Base-by-base conservation (phyloP, 345 rosid species). In the Eucalyptus marginata region DNA sequence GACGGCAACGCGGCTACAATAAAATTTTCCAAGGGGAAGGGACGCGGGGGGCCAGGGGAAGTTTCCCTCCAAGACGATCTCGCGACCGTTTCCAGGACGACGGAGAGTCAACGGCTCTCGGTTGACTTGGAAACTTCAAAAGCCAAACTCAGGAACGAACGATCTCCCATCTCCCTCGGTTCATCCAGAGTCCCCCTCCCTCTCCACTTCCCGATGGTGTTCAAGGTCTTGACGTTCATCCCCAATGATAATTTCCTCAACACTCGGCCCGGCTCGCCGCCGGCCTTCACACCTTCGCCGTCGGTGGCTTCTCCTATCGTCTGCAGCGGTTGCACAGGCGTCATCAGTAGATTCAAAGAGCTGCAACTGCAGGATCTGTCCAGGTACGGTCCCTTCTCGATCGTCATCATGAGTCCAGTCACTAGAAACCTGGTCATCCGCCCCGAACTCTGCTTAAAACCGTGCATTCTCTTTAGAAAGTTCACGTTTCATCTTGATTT, bases 401-500 rank as follows among this genome's bases (percentile, higher is more conserved):
- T 71, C 46, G 4, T 36, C 44, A 7, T 43, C 44, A 43, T 43
- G n/a, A 59, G 66, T 59, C 66, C 66, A 27, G 66, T 59, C 13
- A 1, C 80, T 68, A 68, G 24, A 33, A 68, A 68, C 62, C 27
- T 22, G 27, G 0, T 56, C 27, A 56, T 22, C 56, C 56, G 56
- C 18, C 10, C 22, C 56, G 24, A 52, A 18, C 16, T 33, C 81
- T 33, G 46, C 24, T 36, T 66, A 16, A 43, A 66, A 66, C 4
- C 24, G 80, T 68, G 13, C 0, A 33, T 3, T 76, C 83, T 40
- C 83, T 0, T 5, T 22, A 15, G 47, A 20, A 36, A 76, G 40
- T 0, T 36, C 27, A 76, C 47, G 25, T 76, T 76, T 76, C 25
- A 0, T 76, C 14, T 76, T 2, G 27, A 0, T 76, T 0, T 36